Conservation (phyloP, 129 eudicot genomes). For the Pulicaria dysenterica region DNA sequence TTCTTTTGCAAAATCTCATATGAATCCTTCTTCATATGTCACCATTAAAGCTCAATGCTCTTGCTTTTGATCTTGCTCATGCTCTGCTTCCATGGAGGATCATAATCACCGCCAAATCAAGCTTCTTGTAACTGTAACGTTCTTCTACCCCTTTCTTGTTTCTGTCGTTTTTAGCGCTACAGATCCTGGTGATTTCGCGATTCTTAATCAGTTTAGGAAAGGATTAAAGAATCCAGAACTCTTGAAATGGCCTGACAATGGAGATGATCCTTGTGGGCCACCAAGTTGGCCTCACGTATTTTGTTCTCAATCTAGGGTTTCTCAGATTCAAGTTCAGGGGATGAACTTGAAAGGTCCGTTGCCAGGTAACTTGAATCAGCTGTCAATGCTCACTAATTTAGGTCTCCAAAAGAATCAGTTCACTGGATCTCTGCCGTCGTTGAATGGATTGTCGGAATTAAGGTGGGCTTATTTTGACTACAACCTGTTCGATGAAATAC, state of each 20-base stretch:
- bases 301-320: constrained; percentile 64
- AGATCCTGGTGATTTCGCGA: constrained; percentile 77
- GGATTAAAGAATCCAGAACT: constrained; percentile 83
- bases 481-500: constrained; percentile 71
- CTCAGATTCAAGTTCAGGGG: constrained; percentile 81
- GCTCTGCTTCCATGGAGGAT: constrained; percentile 24
- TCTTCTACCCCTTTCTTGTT: constrained; percentile 16
- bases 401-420: constrained; percentile 84
- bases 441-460: constrained; percentile 62
- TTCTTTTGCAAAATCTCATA: constrained; percentile 1
- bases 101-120: constrained; percentile 8
- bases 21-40: constrained; percentile 4
- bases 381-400: constrained; percentile 66
- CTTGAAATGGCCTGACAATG: constrained; percentile 75
- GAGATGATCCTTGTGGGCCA: constrained; percentile 90
- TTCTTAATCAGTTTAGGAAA: constrained; percentile 64
- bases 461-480: constrained; percentile 74
- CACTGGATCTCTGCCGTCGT: constrained; percentile 76
- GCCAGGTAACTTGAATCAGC: constrained; percentile 61
- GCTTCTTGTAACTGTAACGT: constrained; percentile 2
- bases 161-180: constrained; percentile 49
- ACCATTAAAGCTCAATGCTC: constrained; percentile 31
- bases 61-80: not conserved
- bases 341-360: constrained; percentile 77
- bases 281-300: constrained; percentile 74